Evolutionary conservation across 108 stramenopile genomes (phyloP), one percentile per base, ranked within the genome.

Genomic region (Phaeodactylum tricornutum): DNA sequence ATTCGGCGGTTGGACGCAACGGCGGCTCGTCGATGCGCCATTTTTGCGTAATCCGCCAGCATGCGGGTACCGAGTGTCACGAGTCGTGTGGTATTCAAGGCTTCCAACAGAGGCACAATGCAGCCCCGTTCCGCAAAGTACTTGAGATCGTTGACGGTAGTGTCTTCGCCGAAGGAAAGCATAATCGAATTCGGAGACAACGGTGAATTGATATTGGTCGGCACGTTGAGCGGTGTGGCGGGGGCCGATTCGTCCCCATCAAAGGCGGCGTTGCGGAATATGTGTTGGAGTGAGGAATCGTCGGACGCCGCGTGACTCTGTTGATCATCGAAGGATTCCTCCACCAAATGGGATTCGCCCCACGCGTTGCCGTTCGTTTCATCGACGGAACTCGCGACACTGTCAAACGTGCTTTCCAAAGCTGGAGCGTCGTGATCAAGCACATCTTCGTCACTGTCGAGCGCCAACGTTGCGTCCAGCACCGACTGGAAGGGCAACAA

Each of bases 21-120:
- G 0, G 89, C 89, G 11, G 79, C 81, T 28, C 89, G 67, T 35
- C 89, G 77, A 57, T 79, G 69, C 15, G 89, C 64, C 80, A 87
- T 80, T 57, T 91, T 91, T 51, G 89, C 89, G 59, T 91, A 91
- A 52, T 91, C 84, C 15, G 89, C 89, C 33, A 91, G 45, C 84
- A 91, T 85, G 17, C 89, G 62, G 11, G 80, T 73, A 35, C 89
- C 89, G 15, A 85, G 53, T 3, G 81, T 79, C 41, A 77, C 73
- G 28, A 91, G 72, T 16, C 81, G 81, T 23, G 84, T 77, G 0
- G 82, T 81, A 3, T 64, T 75, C 12, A 91, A 58, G 0, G 89
- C 79, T 50, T 72, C 67, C 28, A 91, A 54, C 11, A 91, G 50
- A 12, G 80, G 71, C 25, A 85, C 84, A 38, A 91, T 87, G 37